phyloP scores from a whole-genome alignment of 768 basidiomycete genomes.

The Galerina sulciceps region DNA sequence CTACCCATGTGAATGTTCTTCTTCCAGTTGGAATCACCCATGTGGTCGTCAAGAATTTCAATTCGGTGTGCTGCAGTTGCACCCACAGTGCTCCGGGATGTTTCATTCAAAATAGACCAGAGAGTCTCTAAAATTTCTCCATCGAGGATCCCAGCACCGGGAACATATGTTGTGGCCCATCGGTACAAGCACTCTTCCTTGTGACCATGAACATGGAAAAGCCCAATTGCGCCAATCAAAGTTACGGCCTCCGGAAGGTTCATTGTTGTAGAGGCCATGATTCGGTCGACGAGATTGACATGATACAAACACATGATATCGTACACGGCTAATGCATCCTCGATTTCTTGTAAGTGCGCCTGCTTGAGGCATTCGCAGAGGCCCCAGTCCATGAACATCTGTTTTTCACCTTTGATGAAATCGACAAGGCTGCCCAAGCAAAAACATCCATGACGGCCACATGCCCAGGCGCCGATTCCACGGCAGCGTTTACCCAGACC shows the following conservation, averaged over 20 bases:
- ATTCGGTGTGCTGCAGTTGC: slow-evolving; percentile 26
- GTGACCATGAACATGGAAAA: slow-evolving; percentile 36
- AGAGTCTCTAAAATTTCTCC: slow-evolving; percentile 38
- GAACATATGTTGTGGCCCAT: slow-evolving; percentile 29
- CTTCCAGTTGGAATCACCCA: slow-evolving; percentile 37
- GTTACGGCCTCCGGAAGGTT: not conserved
- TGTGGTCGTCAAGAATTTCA: slow-evolving; percentile 33
- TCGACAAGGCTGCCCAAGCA: slow-evolving; percentile 21
- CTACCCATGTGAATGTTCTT: slow-evolving; percentile 29
- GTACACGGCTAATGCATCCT: slow-evolving; percentile 14
- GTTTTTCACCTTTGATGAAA: slow-evolving; percentile 28
- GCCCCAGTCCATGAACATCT: slow-evolving; percentile 29
- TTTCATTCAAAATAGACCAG: slow-evolving; percentile 32
- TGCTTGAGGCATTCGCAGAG: slow-evolving; percentile 13
- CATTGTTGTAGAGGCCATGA: not conserved
- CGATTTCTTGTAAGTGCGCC: not conserved
- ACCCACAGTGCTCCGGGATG: slow-evolving; percentile 21
- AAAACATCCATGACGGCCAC: slow-evolving; percentile 25
- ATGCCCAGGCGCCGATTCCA: slow-evolving; percentile 19
- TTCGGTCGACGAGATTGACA: slow-evolving; percentile 1
- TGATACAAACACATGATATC: slow-evolving; percentile 24
- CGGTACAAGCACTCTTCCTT: slow-evolving; percentile 24
- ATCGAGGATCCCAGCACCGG: slow-evolving; percentile 30
- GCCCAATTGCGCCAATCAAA: slow-evolving; percentile 23
- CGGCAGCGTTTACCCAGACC: not conserved